Base-by-base conservation (phyloP, 2,329 filamentous ascomycete species). In the Pyricularia pennisetigena region DNA sequence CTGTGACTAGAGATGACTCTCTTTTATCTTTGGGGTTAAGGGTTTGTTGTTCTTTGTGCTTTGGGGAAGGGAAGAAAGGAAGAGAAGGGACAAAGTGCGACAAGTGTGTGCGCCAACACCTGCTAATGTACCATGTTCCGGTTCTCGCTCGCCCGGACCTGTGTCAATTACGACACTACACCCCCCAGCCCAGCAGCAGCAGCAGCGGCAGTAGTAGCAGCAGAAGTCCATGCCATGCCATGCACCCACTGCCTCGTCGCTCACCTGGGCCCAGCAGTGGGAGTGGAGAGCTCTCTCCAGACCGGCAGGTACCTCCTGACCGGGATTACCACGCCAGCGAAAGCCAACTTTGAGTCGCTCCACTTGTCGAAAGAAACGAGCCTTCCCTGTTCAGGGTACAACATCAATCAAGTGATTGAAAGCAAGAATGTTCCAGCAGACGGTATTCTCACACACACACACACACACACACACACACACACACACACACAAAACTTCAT, bases 1-100 rank as follows among this genome's bases (percentile, higher is more conserved):
- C 85, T 85, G 85, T 85, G 85, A 87, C 84, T 82, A 80, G 79
- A 81, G 81, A 80, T 78, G 77, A 84, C 81, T 85, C 84, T 84
- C 83, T 77, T 75, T 77, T 76, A 75, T 49, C 16, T 49, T 41
- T 35, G 32, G 32, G 75, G 71, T 74, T 77, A 74, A 74, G 72
- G 70, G 75, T 75, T 75, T 76, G 79, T 80, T 74, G 78, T 79
- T 77, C 80, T 83, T 83, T 79, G 82, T 83, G 80, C 77, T 81
- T 81, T 79, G 76, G 75, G 73, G 73, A 74, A 76, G 75, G 74
- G 75, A 71, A 74, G 75, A 72, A 72, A 76, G 74, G 76, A 73
- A 71, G 72, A 66, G 69, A 71, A 77, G 76, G 65, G 65, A 26
- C 26, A 24, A 14, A 14, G 65, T 32, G 41, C 41, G 41, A 49